Evolutionary conservation across 352 stramenopile species (phyloP), one percentile per base, ranked within the genome.

Genomic region (Thalassiosira mediterranea): DNA sequence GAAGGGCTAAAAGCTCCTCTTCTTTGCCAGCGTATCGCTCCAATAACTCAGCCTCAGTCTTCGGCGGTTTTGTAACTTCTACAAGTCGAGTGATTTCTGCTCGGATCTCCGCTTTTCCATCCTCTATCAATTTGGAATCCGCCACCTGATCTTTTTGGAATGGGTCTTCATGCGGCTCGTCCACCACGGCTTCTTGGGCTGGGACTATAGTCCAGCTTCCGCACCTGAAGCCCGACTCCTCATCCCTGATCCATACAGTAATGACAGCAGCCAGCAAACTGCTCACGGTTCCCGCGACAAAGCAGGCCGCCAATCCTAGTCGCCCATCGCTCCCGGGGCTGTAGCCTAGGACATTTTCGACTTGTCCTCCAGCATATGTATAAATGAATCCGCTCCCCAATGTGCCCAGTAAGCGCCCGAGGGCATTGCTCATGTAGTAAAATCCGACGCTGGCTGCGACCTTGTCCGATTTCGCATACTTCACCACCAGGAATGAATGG

Each of bases 401-500:
- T 10, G 89, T 94, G 29, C 89, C 89, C 17, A 94, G 65, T 17
- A 94, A 73, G 31, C 89, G 57, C 21, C 89, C 89, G 8, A 85
- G 44, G n/a, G 89, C 89, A 79, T 94, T 94, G 48, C 81, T 91
- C 86, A 93, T 94, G 71, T 94, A 94, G 65, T 94, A 94, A 42
- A 93, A 90, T 15, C 89, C 89, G 59, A 94, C 84, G 46, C 79
- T 91, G 0, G 88, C 86, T 10, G 89, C 88, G 37, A 93, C 74
- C 68, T 92, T 94, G 28, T 94, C 88, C 25, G 70, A 76, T 51
- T 66, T 82, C 10, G 89, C 86, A 79, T 94, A 94, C 19, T 91
- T 91, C 0, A 94, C 89, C n/a, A 94, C 88, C 17, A 94, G 69
- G 60, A 84, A 94, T 3, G 84, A 92, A 74, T 94, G 89, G 54